phyloP scores from a whole-genome alignment of 495 filamentous ascomycete genomes.

The Aspergillus kassunensis region DNA sequence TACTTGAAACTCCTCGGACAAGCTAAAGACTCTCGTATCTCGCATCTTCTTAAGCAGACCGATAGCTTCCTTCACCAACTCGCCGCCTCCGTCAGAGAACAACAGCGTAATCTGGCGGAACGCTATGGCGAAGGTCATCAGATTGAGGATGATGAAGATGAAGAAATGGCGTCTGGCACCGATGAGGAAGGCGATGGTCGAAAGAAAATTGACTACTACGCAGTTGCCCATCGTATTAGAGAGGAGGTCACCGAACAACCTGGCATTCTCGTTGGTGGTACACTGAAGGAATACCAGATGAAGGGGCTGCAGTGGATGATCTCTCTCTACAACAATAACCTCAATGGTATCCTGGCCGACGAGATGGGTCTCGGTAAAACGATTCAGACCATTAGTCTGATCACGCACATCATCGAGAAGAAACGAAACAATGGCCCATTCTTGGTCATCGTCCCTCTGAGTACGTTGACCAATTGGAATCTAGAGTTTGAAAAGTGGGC shows the following conservation, averaged over 20 bases:
- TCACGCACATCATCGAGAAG: slow-evolving; percentile 94
- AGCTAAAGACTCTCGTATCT: slow-evolving; percentile 98
- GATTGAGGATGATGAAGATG: slow-evolving; percentile 59
- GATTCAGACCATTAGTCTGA: slow-evolving; percentile 96
- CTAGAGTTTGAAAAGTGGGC: slow-evolving; percentile 99
- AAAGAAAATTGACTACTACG: slow-evolving; percentile 93
- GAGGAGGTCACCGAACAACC: slow-evolving; percentile 85
- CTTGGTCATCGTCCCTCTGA: slow-evolving; percentile 92
- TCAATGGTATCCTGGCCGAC: slow-evolving; percentile 96
- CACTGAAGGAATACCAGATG: slow-evolving; percentile 93
- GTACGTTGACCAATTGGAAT: slow-evolving; percentile 98
- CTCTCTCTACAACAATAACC: slow-evolving; percentile 98
- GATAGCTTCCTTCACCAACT: slow-evolving; percentile 96
- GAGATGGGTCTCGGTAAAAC: slow-evolving; percentile 99
- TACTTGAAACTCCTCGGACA: slow-evolving; percentile 96
- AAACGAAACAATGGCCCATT: slow-evolving; percentile 93
- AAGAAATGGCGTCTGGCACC: slow-evolving; percentile 62
- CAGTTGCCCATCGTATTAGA: slow-evolving; percentile 91
- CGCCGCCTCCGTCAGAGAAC: slow-evolving; percentile 83
- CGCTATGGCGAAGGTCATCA: slow-evolving; percentile 65
- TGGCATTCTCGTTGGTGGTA: slow-evolving; percentile 80
- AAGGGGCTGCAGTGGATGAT: slow-evolving; percentile 99
- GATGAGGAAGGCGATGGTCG: slow-evolving; percentile 63
- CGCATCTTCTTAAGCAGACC: slow-evolving; percentile 91
- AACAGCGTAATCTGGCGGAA: slow-evolving; percentile 78